Conservation (phyloP, 1,139 yeast species). For the Kodamaea ohmeri region DNA sequence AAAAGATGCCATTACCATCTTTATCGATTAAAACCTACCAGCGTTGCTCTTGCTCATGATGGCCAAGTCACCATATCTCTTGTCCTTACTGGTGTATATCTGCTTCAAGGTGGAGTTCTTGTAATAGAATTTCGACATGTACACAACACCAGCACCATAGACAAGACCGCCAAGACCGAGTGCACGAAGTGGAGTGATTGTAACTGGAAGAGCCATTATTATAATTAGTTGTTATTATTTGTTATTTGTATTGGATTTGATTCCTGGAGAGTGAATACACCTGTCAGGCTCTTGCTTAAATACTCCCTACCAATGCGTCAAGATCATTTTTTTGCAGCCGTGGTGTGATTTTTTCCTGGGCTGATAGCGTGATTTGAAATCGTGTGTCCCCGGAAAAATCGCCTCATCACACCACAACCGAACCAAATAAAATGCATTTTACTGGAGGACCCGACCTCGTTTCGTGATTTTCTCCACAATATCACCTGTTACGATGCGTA, state of each 20-base stretch:
- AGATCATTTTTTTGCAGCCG: constrained; percentile 8
- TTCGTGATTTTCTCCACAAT: background rate
- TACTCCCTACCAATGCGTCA: background rate
- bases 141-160: constrained; percentile 35
- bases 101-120: constrained; percentile 29
- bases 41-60: constrained; percentile 18
- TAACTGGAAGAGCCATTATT: constrained; percentile 6
- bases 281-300: too few species aligned
- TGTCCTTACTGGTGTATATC: constrained; percentile 31
- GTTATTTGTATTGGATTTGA: background rate
- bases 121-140: constrained; percentile 38
- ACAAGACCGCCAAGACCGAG: constrained; percentile 34
- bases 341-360: constrained; percentile 9
- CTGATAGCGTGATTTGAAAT: constrained; percentile 7
- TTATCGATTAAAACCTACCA: too few species aligned
- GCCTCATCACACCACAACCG: constrained; percentile 1
- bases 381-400: background rate
- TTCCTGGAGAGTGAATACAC: too few species aligned
- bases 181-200: constrained; percentile 23
- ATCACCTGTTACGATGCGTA: background rate
- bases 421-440: background rate
- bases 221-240: background rate
- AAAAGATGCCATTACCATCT: too few species aligned
- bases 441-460: background rate
- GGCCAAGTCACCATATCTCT: constrained; percentile 29